Conservation (phyloP, 768 basidiomycete genomes). For the Glaciozyma martinii region DNA sequence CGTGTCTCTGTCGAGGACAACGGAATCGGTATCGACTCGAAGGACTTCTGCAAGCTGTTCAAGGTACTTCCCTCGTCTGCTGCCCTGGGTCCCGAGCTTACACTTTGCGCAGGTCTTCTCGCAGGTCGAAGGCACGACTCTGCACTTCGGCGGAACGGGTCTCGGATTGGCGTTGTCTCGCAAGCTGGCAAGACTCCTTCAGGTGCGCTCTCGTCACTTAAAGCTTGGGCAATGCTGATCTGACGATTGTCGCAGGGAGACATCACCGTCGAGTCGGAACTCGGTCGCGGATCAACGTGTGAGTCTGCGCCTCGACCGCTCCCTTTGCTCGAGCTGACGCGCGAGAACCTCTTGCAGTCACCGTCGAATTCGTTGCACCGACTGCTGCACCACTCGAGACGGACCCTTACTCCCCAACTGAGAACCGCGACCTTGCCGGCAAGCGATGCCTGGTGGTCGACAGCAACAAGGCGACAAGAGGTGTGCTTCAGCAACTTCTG, state of each 20-base stretch:
- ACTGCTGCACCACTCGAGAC: background rate
- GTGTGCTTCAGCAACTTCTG: slow-evolving; percentile 15
- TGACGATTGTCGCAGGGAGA: slow-evolving; percentile 17
- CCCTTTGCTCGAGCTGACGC: too few relatives aligned
- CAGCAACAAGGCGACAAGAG: slow-evolving; percentile 11
- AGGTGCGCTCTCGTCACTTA: too few relatives aligned
- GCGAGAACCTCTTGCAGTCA: background rate
- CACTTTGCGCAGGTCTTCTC: slow-evolving; percentile 14
- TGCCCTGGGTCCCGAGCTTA: background rate
- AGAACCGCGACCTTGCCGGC: slow-evolving; percentile 22
- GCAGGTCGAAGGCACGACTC: slow-evolving; percentile 23
- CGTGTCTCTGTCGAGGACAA: slow-evolving; percentile 22
- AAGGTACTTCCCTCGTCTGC: background rate
- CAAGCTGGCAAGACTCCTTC: slow-evolving; percentile 10
- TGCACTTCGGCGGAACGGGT: slow-evolving; percentile 29
- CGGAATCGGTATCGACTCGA: slow-evolving; percentile 29
- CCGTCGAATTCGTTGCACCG: slow-evolving; percentile 16
- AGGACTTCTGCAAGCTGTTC: slow-evolving; percentile 24
- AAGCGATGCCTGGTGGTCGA: slow-evolving; percentile 26
- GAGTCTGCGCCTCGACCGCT: too few relatives aligned
- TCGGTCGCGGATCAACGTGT: slow-evolving; percentile 25
- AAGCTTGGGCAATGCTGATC: too few relatives aligned
- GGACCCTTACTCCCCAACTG: slow-evolving; percentile 13
- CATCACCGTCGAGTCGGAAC: slow-evolving; percentile 18
- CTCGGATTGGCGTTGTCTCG: slow-evolving; percentile 29